A percentile compares a stretch with the other conserved stretches of the same genome.
phyloP scores from a whole-genome alignment of 768 basidiomycete species.

The Peribolospora kevripleyi region DNA sequence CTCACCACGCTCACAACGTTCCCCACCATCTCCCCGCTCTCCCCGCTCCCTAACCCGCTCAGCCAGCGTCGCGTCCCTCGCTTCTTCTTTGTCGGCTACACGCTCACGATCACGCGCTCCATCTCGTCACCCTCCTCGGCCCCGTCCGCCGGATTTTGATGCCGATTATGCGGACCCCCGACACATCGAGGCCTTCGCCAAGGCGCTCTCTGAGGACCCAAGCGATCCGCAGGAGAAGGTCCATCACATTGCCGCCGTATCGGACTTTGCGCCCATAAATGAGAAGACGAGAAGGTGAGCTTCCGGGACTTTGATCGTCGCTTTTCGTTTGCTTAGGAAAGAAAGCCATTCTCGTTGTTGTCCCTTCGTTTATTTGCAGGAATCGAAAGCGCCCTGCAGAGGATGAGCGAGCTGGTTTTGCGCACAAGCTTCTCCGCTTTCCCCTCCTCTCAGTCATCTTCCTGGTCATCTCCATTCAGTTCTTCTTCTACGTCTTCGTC shows the following conservation, averaged over 20 bases:
- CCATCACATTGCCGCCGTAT: slow-evolving; percentile 37
- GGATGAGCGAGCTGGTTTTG: not conserved
- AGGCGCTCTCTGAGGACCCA: not conserved
- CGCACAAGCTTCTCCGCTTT: not conserved
- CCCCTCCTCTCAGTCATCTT: slow-evolving; percentile 32
- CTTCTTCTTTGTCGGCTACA: too few species aligned
- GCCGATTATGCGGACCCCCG: too few species aligned
- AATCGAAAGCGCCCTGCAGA: not conserved
- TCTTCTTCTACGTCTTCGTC: slow-evolving; percentile 50
- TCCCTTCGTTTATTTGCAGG: not conserved
- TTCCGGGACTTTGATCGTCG: too few species aligned
- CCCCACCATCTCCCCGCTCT: too few species aligned
- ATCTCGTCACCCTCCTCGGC: too few species aligned
- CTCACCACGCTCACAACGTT: too few species aligned
- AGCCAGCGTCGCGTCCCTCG: too few species aligned
- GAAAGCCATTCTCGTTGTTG: not conserved
- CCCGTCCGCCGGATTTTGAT: too few species aligned
- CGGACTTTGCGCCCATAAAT: slow-evolving; percentile 77
- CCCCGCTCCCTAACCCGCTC: too few species aligned
- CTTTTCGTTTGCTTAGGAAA: too few species aligned
- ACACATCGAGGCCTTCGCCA: not conserved
- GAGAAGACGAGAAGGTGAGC: slow-evolving; percentile 4
- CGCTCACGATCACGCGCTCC: too few species aligned
- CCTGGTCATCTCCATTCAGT: slow-evolving; percentile 56
- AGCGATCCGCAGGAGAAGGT: not conserved